phyloP scores from a whole-genome alignment of 768 basidiomycete species.

The Xerocomus potaroensis region DNA sequence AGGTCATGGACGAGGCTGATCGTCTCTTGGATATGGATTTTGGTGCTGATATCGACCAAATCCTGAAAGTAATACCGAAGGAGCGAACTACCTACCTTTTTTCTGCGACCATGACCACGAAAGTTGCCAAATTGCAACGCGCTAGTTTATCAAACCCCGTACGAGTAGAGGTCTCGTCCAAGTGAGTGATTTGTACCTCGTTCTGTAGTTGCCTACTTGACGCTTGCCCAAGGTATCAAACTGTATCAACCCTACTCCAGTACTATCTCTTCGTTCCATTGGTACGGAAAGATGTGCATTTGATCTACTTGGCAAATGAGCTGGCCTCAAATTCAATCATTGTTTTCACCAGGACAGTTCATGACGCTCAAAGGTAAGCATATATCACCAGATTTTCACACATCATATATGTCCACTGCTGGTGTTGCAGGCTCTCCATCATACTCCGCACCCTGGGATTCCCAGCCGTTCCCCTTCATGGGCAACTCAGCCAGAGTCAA shows the following conservation, averaged over 20 bases:
- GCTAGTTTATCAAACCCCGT: constrained; percentile 94
- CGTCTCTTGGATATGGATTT: constrained; percentile 95
- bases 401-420: background rate
- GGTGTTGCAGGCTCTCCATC: constrained; percentile 63
- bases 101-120: constrained; percentile 98
- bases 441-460: constrained; percentile 89
- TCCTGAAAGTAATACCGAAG: constrained; percentile 90
- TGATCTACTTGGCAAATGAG: constrained; percentile 85
- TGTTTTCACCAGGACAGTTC: constrained; percentile 93
- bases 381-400: background rate
- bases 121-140: constrained; percentile 93
- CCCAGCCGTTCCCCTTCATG: constrained; percentile 93
- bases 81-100: constrained; percentile 95
- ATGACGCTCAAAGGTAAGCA: constrained; percentile 78
- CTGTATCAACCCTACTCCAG: constrained; percentile 91
- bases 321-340: constrained; percentile 92
- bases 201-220: background rate
- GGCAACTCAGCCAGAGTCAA: constrained; percentile 90
- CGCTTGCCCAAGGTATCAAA: constrained; percentile 73
- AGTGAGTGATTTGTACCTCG: constrained; percentile 47
- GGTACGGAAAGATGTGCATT: constrained; percentile 86
- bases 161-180: constrained; percentile 87
- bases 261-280: constrained; percentile 94
- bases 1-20: constrained; percentile 99
- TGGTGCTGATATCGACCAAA: constrained; percentile 91